Evolutionary conservation across 2,329 filamentous ascomycete species (phyloP), one percentile per base, ranked within the genome.

Genomic region (Fusarium heterosporum): DNA sequence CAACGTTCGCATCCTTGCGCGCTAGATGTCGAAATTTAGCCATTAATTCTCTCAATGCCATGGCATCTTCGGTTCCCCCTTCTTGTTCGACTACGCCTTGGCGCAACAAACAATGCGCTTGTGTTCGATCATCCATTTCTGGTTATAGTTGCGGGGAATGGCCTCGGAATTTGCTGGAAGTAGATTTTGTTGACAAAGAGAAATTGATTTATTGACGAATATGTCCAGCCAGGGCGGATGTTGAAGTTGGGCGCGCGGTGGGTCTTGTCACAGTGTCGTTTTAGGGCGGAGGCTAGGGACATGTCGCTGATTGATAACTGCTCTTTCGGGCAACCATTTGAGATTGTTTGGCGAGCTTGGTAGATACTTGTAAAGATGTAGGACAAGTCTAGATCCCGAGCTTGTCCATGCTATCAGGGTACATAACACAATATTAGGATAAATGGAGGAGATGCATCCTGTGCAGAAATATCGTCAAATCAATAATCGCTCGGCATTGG

Each of bases 171-270:
- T 13, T 25, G 14, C 16, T 17, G 0, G 1, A 14, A n/a, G 8
- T 10, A 4, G 0, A 7, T 28, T 0, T 12, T 19, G 26, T 10
- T 10, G 1, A n/a, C 34, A 10, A 36, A 32, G 3, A 41, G 14
- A 34, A 47, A n/a, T 12, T 8, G 30, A 12, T 2, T 32, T 19
- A 13, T 11, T 12, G 19, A n/a, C 10, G 12, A n/a, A 4, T 8
- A 49, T 68, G 64, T 68, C 58, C 25, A 19, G 17, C 13, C 19
- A 67, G 46, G 64, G 64, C 59, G 64, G 64, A 68, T 59, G 59
- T 67, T 40, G 25, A 60, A 7, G 34, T 64, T 67, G 58, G 64
- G 64, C 59, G 64, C 59, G 64, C 36, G 17, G 64, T 67, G 64
- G 64, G 64, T 63, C 58, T 42, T 8, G 29, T 58, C 30, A n/a